Percentiles rank a stretch among this genome's conserved stretches.
phyloP scores from a whole-genome alignment of 768 basidiomycete genomes.

The Tylopilus rubrobrunneus region DNA sequence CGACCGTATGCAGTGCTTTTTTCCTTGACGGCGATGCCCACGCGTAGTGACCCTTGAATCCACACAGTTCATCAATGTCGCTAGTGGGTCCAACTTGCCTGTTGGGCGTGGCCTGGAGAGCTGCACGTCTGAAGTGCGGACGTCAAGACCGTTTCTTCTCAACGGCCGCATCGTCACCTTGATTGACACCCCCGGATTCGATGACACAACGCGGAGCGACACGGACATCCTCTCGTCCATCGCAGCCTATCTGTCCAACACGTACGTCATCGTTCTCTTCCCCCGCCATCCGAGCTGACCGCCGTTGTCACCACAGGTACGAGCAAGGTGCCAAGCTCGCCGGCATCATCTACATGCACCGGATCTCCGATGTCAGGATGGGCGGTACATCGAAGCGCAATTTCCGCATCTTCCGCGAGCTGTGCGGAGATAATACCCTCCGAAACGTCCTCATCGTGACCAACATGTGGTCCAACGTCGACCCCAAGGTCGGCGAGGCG shows the following conservation, averaged over 20 bases:
- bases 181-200: constrained; percentile 62
- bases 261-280: constrained; percentile 15
- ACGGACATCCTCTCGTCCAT: constrained; percentile 50
- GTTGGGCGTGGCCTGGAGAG: constrained; percentile 47
- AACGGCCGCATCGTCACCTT: constrained; percentile 44
- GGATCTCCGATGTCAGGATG: constrained; percentile 49
- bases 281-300: not conserved
- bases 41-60: constrained; percentile 2
- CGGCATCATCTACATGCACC: constrained; percentile 54
- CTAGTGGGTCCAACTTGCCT: constrained; percentile 45
- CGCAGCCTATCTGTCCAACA: constrained; percentile 36
- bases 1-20: constrained; percentile 22
- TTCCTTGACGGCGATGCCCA: not conserved
- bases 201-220: constrained; percentile 48
- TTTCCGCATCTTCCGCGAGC: constrained; percentile 47
- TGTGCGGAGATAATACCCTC: constrained; percentile 50
- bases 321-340: constrained; percentile 39
- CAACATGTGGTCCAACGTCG: constrained; percentile 50
- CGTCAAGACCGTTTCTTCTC: constrained; percentile 41
- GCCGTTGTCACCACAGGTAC: constrained; percentile 16
- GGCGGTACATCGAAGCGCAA: constrained; percentile 49
- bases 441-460: constrained; percentile 51
- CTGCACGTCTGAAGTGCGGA: constrained; percentile 46
- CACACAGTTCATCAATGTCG: constrained; percentile 49
- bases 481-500: constrained; percentile 34